Evolutionary conservation across 2,329 filamentous ascomycete species (phyloP).

Genomic region (Diplodia intermedia): DNA sequence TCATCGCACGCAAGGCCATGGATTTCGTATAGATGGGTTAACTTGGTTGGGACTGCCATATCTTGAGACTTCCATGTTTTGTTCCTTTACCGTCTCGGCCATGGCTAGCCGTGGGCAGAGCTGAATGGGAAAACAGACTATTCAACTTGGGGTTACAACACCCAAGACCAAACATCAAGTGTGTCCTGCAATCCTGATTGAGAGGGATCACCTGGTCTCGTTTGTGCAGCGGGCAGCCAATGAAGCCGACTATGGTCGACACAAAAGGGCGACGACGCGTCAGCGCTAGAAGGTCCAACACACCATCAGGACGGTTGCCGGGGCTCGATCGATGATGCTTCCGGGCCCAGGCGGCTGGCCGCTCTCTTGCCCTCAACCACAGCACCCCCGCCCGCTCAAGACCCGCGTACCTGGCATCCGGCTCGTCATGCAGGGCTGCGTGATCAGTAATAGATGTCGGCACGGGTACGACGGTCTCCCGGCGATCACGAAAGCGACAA

Average conservation of each 20-base stretch:
- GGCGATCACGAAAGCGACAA: background rate
- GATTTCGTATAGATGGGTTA: conserved; percentile 13
- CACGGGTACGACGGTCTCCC: background rate
- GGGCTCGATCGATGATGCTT: background rate
- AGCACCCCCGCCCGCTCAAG: background rate
- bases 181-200: background rate
- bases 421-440: background rate
- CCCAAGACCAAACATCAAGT: background rate
- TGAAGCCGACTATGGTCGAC: background rate
- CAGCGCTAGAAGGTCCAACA: conserved; percentile 2
- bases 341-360: background rate
- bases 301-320: background rate
- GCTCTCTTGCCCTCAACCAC: background rate
- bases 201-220: background rate
- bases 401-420: background rate
- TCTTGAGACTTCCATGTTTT: background rate
- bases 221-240: background rate
- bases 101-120: background rate
- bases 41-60: background rate
- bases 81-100: background rate
- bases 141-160: background rate
- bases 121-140: background rate
- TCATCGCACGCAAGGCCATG: conserved; percentile 16
- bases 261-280: background rate
- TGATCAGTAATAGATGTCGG: background rate